phyloP scores from a whole-genome alignment of 148 eudicot species.

The Chenopodium suecicum region DNA sequence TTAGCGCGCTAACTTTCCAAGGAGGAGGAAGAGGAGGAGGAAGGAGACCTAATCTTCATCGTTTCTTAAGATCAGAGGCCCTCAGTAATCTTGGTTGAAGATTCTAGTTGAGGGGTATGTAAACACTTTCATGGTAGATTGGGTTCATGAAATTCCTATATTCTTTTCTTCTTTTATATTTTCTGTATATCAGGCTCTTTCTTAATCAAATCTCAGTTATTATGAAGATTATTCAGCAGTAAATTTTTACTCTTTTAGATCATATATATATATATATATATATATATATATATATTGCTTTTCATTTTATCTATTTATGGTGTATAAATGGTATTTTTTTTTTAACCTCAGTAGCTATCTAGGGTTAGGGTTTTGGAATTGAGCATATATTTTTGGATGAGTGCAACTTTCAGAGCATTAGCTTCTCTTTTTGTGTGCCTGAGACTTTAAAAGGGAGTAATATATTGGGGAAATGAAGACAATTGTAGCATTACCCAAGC shows the following conservation, averaged over 20 bases:
- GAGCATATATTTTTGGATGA: constrained; percentile 14
- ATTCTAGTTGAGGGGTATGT: constrained; percentile 8
- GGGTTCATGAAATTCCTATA: constrained; percentile 15
- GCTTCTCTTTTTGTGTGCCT: constrained; percentile 35
- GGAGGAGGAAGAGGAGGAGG: constrained; percentile 18
- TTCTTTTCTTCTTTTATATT: constrained; percentile 14
- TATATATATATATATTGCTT: background rate
- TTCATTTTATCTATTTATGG: background rate
- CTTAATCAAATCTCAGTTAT: background rate
- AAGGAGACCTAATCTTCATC: constrained; percentile 23
- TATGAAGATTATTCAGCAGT: background rate
- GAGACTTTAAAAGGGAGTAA: background rate
- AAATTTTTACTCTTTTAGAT: too few species aligned
- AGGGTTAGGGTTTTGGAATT: constrained; percentile 36
- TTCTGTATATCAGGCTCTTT: constrained; percentile 21
- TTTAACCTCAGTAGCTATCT: constrained; percentile 1
- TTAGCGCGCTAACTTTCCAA: constrained; percentile 17
- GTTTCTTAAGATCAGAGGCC: background rate
- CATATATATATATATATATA: background rate
- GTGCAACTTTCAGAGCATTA: constrained; percentile 17
- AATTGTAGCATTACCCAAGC: constrained; percentile 23
- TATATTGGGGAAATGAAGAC: constrained; percentile 6
- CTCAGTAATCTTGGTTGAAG: constrained; percentile 9
- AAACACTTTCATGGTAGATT: background rate
- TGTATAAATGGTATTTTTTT: background rate